Base-by-base conservation (phyloP, 352 stramenopile genomes). In the Pythium folliculosum region DNA sequence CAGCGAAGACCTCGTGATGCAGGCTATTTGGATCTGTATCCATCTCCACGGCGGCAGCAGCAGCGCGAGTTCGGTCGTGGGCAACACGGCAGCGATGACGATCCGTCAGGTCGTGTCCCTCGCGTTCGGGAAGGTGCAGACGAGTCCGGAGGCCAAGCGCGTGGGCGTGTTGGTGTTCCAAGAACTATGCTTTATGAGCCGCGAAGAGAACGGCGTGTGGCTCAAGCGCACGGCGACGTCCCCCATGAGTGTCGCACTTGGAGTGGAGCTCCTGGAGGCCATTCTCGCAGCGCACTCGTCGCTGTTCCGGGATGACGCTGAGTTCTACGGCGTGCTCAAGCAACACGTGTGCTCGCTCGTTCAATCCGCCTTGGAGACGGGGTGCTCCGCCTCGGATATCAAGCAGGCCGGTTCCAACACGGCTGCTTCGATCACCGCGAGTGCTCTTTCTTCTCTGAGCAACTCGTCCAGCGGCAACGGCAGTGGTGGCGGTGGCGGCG, bases 21-120 rank as follows among this genome's bases (percentile, higher is more conserved):
- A 94, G 66, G 88, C 88, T 16, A 88, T 96, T 58, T 93, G 88
- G 86, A 95, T 96, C 56, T 95, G 88, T 61, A 75, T 96, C 49
- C 85, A 95, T 45, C 68, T 96, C 23, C 85, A 96, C 50, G 85
- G 78, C 1, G 67, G 75, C 1, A 95, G 83, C 67, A 90, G 81
- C 66, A 80, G 84, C 48, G 81, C 84, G 17, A 92, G 70, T 67
- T 94, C 84, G 14, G 78, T 96, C 43, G 88, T 94, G 54, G 83
- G 84, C 58, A 95, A 96, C 65, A 95, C 88, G 25, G 88, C 88
- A 5, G 86, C 87, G 27, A 94, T 95, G 86, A 96, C 88, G 63
- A 90, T 96, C 67, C 83, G 88, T 1, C 89, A 97, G 67, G 63
- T 97, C 22, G 83, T 97, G 50, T 96, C 89, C 21, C 80, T 95